Percentiles rank a stretch among this genome's conserved stretches.
Evolutionary conservation across 129 eudicot species (phyloP).

Genomic region (Pseudognaphalium luteoalbum): DNA sequence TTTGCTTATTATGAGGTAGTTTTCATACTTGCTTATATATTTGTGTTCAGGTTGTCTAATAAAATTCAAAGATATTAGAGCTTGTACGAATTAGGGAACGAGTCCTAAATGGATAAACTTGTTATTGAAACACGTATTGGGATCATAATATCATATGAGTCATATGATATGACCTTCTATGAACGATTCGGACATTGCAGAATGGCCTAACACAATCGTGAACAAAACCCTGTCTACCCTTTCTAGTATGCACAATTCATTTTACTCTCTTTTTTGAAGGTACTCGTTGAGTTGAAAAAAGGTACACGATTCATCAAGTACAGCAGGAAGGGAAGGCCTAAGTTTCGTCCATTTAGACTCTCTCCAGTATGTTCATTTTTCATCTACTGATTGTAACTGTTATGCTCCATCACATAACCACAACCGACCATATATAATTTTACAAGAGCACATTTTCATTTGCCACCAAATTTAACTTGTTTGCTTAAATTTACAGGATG

Average conservation of each 20-base stretch:
- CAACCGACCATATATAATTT: not conserved
- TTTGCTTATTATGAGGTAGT: not conserved
- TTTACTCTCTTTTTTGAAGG: constrained; percentile 42
- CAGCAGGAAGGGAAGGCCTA: constrained; percentile 76
- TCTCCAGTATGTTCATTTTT: constrained; percentile 53
- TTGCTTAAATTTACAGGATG: constrained; percentile 50
- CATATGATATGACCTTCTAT: not conserved
- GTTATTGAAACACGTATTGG: not conserved
- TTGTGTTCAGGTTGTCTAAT: not conserved
- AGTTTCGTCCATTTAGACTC: constrained; percentile 73
- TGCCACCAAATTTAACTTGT: constrained; percentile 3
- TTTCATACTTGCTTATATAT: not conserved
- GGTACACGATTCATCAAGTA: constrained; percentile 78
- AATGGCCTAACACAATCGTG: not conserved
- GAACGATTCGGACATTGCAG: not conserved
- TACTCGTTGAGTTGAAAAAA: constrained; percentile 68
- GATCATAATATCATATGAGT: not conserved
- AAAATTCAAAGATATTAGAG: not conserved
- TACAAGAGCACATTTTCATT: constrained; percentile 1
- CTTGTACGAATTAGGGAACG: not conserved
- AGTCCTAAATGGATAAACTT: not conserved
- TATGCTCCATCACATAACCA: not conserved
- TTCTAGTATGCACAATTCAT: not conserved
- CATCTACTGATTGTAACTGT: constrained; percentile 17
- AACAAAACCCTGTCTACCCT: not conserved